These are phyloP conservation scores for Mucor piriformis DNA, from an alignment of 371 early-diverging fungal genomes.

Conservation along the genomic window DNA sequence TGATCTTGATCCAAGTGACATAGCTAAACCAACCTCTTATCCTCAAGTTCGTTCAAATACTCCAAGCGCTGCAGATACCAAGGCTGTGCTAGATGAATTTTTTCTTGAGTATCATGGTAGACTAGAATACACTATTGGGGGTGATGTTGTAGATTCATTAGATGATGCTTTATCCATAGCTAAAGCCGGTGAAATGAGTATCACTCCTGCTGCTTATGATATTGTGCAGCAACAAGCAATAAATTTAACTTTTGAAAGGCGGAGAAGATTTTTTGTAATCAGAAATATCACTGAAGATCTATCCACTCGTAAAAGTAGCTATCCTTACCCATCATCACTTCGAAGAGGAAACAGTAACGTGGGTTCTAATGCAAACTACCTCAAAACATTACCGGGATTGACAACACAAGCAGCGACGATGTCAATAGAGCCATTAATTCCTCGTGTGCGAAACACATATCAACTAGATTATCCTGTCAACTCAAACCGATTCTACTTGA, in stretches of 20 bases:
- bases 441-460: conserved; percentile 35
- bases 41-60: conserved; percentile 1
- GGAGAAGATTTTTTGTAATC: conserved; percentile 48
- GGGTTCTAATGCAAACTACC: conserved; percentile 13
- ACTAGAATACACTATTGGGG: conserved; percentile 63
- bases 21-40: conserved; percentile 1
- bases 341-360: not conserved
- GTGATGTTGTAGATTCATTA: conserved; percentile 51
- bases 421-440: conserved; percentile 35
- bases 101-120: conserved; percentile 36
- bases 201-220: conserved; percentile 53
- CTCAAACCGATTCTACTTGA: conserved; percentile 46
- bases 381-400: conserved; percentile 27
- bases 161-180: conserved; percentile 59
- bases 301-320: conserved; percentile 1
- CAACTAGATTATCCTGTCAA: conserved; percentile 27
- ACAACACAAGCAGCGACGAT: conserved; percentile 20
- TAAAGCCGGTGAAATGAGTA: conserved; percentile 59
- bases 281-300: conserved; percentile 25
- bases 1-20: conserved; percentile 14
- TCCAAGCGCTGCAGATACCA: not conserved
- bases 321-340: not conserved
- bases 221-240: conserved; percentile 34
- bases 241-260: conserved; percentile 38
- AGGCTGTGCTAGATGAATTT: not conserved